Percentiles rank a stretch among this genome's conserved stretches.
Evolutionary conservation across 1,139 yeast genomes (phyloP).

Genomic region (Suzukiozyma palmioleophila): DNA sequence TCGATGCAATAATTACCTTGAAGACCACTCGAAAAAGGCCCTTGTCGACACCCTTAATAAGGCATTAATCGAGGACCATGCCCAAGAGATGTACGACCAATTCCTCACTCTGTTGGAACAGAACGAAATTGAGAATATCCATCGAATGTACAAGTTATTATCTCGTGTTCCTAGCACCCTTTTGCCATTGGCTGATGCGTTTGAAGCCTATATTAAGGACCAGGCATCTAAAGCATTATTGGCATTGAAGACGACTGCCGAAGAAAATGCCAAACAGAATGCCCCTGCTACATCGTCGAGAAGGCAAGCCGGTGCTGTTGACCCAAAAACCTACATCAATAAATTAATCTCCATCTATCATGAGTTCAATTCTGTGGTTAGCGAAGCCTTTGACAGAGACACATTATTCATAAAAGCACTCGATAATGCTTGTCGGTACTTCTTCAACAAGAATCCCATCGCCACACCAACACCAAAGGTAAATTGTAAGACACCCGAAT

Average conservation of each 20-base stretch:
- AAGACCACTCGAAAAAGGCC: conserved; percentile 79
- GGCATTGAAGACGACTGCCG: conserved; percentile 50
- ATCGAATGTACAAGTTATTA: conserved; percentile 72
- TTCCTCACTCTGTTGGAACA: conserved; percentile 70
- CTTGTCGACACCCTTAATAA: conserved; percentile 71
- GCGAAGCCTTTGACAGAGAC: conserved; percentile 66
- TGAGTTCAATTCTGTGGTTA: conserved; percentile 65
- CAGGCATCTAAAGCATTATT: conserved; percentile 71
- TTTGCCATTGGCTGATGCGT: conserved; percentile 69
- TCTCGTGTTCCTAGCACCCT: conserved; percentile 72
- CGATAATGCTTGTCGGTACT: conserved; percentile 82
- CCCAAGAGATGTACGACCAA: conserved; percentile 72
- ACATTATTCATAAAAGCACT: conserved; percentile 81
- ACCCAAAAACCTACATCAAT: conserved; percentile 78
- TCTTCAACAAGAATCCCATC: conserved; percentile 77
- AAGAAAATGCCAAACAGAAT: conserved; percentile 16
- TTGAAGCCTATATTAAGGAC: conserved; percentile 68
- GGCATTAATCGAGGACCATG: conserved; percentile 76
- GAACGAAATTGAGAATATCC: conserved; percentile 71
- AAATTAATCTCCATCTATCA: conserved; percentile 67
- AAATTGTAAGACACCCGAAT: conserved; percentile 75
- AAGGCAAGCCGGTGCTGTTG: conserved; percentile 36
- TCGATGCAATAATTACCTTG: conserved; percentile 73
- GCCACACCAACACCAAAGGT: conserved; percentile 59
- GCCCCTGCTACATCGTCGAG: conserved; percentile 12